phyloP scores from a whole-genome alignment of 768 basidiomycete genomes.

The Amanita pseudoporphyria region DNA sequence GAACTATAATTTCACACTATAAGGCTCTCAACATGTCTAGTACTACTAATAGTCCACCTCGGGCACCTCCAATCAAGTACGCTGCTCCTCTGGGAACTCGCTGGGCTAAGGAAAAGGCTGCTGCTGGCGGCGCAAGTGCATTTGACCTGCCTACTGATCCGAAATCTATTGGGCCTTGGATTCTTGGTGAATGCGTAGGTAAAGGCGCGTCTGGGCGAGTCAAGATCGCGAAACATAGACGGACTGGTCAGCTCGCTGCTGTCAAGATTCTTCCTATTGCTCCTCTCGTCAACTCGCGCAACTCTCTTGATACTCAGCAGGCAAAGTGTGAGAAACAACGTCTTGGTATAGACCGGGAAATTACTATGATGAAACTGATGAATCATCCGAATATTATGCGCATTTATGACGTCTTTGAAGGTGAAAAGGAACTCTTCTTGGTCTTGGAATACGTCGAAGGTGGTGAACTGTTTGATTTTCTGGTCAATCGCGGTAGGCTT shows the following conservation, averaged over 20 bases:
- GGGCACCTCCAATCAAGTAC: conserved; percentile 66
- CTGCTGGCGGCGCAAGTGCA: conserved; percentile 59
- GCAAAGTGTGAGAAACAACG: conserved; percentile 74
- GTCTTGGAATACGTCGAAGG: conserved; percentile 94
- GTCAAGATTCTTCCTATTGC: conserved; percentile 91
- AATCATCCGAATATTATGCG: conserved; percentile 95
- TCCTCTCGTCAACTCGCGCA: conserved; percentile 64
- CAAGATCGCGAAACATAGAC: conserved; percentile 81
- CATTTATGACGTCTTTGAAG: conserved; percentile 94
- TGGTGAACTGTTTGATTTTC: conserved; percentile 94
- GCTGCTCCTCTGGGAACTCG: conserved; percentile 64
- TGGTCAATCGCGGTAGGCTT: conserved; percentile 82
- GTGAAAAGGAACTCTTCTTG: conserved; percentile 82
- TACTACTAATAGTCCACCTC: conserved; percentile 48
- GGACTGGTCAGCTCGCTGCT: conserved; percentile 86
- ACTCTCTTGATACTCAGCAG: conserved; percentile 52
- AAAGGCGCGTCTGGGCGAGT: conserved; percentile 93
- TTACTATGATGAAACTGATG: conserved; percentile 99
- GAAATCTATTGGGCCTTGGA: conserved; percentile 82
- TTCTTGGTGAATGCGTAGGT: conserved; percentile 88
- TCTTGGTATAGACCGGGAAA: conserved; percentile 86
- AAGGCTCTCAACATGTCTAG: conserved; percentile 26
- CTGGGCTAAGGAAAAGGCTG: conserved; percentile 83
- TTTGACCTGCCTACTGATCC: conserved; percentile 84
- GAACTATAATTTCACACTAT: conserved; percentile 17